phyloP scores from a whole-genome alignment of 1,284 basidiomycete species.

The Albatrellus sp. region DNA sequence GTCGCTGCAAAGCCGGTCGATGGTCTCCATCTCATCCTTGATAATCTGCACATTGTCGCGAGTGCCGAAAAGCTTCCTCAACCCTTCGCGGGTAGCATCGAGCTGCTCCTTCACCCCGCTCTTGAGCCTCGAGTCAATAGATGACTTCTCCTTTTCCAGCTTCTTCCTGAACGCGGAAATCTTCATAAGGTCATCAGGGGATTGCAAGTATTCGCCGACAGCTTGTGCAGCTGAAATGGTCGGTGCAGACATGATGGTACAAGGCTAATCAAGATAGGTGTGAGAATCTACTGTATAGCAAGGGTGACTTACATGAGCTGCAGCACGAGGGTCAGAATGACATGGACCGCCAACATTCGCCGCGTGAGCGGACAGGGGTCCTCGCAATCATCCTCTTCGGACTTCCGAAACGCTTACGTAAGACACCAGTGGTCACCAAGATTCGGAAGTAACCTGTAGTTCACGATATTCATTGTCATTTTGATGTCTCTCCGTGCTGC shows the following conservation, averaged over 20 bases:
- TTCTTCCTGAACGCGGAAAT: slow-evolving; percentile 86
- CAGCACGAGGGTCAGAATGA: too few relatives aligned
- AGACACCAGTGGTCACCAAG: too few relatives aligned
- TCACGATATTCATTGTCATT: too few relatives aligned
- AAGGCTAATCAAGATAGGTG: not conserved
- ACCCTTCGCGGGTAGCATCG: slow-evolving; percentile 81
- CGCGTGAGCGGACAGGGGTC: too few relatives aligned
- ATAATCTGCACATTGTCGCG: slow-evolving; percentile 76
- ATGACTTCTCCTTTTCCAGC: slow-evolving; percentile 91
- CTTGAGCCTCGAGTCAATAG: slow-evolving; percentile 88
- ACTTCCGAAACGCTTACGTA: too few relatives aligned
- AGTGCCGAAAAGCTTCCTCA: slow-evolving; percentile 77
- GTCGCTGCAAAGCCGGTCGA: slow-evolving; percentile 73
- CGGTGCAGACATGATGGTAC: slow-evolving; percentile 10
- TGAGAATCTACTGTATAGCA: not conserved
- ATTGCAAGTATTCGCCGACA: slow-evolving; percentile 78
- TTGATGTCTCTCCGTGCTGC: too few relatives aligned
- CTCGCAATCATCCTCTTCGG: too few relatives aligned
- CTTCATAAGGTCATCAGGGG: slow-evolving; percentile 90
- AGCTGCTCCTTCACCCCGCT: slow-evolving; percentile 91
- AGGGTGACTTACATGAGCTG: not conserved
- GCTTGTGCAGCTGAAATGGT: slow-evolving; percentile 70
- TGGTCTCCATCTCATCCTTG: slow-evolving; percentile 85
- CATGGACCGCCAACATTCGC: too few relatives aligned
- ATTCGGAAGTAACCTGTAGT: too few relatives aligned